Evolutionary conservation across 2,329 filamentous ascomycete species (phyloP).

Genomic region (Apiospora phragmitis): DNA sequence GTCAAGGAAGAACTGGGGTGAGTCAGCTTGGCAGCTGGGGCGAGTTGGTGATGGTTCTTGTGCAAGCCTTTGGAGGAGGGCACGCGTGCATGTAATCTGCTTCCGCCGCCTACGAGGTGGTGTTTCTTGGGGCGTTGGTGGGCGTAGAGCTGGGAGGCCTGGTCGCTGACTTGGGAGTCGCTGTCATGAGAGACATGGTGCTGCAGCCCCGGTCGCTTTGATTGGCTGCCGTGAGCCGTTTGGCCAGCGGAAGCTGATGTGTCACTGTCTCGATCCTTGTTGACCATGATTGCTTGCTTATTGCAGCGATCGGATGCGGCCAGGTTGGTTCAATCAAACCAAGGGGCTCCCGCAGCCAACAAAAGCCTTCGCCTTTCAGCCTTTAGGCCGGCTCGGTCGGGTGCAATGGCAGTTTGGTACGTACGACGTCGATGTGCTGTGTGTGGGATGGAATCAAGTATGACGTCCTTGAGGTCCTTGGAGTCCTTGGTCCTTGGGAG

Average conservation of each 20-base stretch:
- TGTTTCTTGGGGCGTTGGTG: conserved; percentile 34
- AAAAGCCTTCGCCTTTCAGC: background rate
- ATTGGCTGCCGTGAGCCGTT: conserved; percentile 49
- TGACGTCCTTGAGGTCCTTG: too few relatives aligned
- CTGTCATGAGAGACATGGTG: conserved; percentile 32
- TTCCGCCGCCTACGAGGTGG: conserved; percentile 44
- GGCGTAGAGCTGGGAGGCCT: conserved; percentile 11
- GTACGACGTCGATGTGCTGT: background rate
- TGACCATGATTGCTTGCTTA: conserved; percentile 24
- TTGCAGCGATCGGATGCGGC: conserved; percentile 3
- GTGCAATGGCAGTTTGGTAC: background rate
- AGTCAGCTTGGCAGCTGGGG: conserved; percentile 7
- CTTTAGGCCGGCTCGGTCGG: background rate
- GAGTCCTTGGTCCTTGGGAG: background rate
- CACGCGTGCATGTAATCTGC: conserved; percentile 52
- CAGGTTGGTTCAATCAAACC: background rate
- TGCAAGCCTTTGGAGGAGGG: conserved; percentile 54
- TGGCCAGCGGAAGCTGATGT: conserved; percentile 33
- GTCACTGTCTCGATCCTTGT: conserved; percentile 45
- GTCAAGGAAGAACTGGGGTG: conserved; percentile 5
- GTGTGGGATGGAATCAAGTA: background rate
- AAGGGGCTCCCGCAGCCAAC: background rate
- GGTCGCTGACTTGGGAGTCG: conserved; percentile 38
- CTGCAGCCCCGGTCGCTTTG: conserved; percentile 49
- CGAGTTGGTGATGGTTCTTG: conserved; percentile 36